phyloP scores from a whole-genome alignment of 1,284 basidiomycete species.

The Tilletiopsis washingtonensis region DNA sequence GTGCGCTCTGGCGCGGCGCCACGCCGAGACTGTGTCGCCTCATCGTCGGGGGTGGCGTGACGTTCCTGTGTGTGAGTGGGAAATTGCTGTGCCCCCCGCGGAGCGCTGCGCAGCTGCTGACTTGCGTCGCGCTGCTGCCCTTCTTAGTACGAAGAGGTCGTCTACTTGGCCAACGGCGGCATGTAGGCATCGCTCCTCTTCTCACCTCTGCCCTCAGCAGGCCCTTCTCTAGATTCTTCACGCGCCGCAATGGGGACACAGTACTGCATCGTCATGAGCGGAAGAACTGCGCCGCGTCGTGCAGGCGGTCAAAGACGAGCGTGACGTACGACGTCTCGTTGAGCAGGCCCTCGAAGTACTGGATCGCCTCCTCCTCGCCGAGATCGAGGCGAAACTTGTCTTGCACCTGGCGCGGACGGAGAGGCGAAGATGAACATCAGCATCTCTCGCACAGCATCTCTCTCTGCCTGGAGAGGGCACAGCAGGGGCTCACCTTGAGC shows the following conservation, averaged over 20 bases:
- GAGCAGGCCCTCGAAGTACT: conserved; percentile 84
- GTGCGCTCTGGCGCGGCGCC: conserved; percentile 90
- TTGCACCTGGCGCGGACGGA: conserved; percentile 57
- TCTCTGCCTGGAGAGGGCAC: neutral
- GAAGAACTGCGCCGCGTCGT: conserved; percentile 46
- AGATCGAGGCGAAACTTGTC: conserved; percentile 93
- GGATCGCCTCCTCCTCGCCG: conserved; percentile 64
- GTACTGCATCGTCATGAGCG: too few species aligned
- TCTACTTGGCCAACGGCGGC: too few species aligned
- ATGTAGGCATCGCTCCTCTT: too few species aligned
- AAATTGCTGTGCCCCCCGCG: too few species aligned
- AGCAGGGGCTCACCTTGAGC: conserved; percentile 52
- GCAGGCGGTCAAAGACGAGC: conserved; percentile 60
- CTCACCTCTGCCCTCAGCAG: too few species aligned
- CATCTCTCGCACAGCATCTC: neutral
- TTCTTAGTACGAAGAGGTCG: too few species aligned
- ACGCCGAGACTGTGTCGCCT: conserved; percentile 51
- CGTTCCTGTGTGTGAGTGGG: too few species aligned
- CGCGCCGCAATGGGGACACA: too few species aligned
- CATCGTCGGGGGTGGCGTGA: conserved; percentile 84
- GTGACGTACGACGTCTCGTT: conserved; percentile 94
- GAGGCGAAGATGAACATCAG: neutral
- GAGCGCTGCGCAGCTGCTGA: too few species aligned
- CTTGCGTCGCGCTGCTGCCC: too few species aligned
- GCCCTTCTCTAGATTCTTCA: too few species aligned